Evolutionary conservation across 225 moss, liverwort and hornwort genomes (phyloP).

Genomic region (Marchantia polymorpha): DNA sequence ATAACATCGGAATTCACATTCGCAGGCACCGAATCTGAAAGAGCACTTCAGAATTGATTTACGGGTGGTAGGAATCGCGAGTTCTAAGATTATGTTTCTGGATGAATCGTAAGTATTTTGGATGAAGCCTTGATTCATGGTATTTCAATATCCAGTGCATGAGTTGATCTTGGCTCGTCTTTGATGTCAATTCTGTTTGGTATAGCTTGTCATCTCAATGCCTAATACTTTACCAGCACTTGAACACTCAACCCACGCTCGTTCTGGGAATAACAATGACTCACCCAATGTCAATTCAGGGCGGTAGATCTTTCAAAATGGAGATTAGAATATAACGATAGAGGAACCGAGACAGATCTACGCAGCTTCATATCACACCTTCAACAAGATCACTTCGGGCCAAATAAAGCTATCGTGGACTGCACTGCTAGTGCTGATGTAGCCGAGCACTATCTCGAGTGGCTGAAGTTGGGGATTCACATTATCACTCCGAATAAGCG

Average conservation of each 20-base stretch:
- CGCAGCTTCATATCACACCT: constrained; percentile 72
- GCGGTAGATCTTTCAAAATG: constrained; percentile 75
- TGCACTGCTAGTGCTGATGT: constrained; percentile 84
- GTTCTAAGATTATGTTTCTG: constrained; percentile 70
- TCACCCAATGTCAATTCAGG: constrained; percentile 51
- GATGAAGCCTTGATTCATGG: background rate
- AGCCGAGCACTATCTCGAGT: constrained; percentile 74
- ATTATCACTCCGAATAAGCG: constrained; percentile 94
- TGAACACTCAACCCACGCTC: too few species aligned
- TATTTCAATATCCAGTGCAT: background rate
- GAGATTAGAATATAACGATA: constrained; percentile 59
- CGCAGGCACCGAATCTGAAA: constrained; percentile 60
- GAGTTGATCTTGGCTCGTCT: background rate
- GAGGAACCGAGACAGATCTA: constrained; percentile 67
- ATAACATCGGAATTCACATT: background rate
- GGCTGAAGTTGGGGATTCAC: constrained; percentile 81
- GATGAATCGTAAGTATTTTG: constrained; percentile 63
- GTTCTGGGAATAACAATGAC: background rate
- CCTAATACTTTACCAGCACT: too few species aligned
- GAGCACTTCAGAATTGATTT: constrained; percentile 76
- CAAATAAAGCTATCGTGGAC: constrained; percentile 83
- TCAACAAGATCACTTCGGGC: constrained; percentile 47
- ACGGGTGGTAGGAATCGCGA: constrained; percentile 80
- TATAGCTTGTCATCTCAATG: background rate
- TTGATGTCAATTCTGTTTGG: background rate